phyloP scores from a whole-genome alignment of 192 early-diverging fungal genomes.

The Mortierella antarctica region DNA sequence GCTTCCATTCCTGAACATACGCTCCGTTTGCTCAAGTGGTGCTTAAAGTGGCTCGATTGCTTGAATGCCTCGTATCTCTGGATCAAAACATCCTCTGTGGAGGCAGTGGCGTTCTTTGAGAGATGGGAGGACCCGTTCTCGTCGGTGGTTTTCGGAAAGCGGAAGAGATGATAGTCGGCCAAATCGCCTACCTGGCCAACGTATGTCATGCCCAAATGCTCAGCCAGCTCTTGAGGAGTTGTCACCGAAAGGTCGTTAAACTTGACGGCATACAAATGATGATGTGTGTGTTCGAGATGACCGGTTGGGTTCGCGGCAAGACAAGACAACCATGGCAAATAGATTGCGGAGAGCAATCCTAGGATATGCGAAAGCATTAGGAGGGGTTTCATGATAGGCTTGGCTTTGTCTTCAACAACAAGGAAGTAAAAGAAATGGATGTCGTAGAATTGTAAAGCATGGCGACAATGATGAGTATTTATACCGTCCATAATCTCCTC shows the following conservation, averaged over 20 bases:
- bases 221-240: conserved; percentile 49
- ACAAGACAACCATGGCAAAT: not conserved
- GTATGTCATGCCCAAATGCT: conserved; percentile 51
- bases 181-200: conserved; percentile 78
- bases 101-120: not conserved
- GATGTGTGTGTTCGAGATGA: conserved; percentile 41
- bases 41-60: too few species aligned
- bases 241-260: conserved; percentile 35
- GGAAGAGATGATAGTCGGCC: conserved; percentile 70
- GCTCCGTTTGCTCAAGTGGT: too few species aligned
- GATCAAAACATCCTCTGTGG: not conserved
- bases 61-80: conserved; percentile 54
- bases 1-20: too few species aligned
- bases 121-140: conserved; percentile 29
- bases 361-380: conserved; percentile 28
- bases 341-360: conserved; percentile 15
- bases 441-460: too few species aligned
- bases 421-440: too few species aligned
- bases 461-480: too few species aligned
- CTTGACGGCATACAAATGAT: conserved; percentile 62
- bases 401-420: too few species aligned
- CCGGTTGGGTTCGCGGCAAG: conserved; percentile 29
- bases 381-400: conserved; percentile 41
- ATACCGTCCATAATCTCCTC: too few species aligned
- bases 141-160: conserved; percentile 52